phyloP scores from a whole-genome alignment of 345 rosid species.

The Garcia nutans region DNA sequence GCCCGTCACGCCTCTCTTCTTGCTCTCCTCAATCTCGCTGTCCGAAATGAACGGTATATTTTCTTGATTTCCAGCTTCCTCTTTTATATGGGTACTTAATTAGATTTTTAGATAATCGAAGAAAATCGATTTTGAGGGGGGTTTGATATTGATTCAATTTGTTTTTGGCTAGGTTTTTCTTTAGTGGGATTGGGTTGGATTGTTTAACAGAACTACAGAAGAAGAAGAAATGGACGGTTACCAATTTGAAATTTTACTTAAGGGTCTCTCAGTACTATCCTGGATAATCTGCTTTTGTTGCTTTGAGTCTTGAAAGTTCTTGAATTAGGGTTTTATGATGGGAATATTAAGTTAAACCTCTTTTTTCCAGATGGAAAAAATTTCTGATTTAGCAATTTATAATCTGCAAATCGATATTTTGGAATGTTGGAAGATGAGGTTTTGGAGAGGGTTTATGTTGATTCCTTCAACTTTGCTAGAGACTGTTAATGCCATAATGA shows the following conservation, averaged over 20 bases:
- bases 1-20: slow-evolving; percentile 73
- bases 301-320: neutral
- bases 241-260: neutral
- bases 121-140: neutral
- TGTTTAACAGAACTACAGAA: neutral
- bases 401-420: neutral
- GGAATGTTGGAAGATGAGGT: neutral
- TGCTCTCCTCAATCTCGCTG: slow-evolving; percentile 79
- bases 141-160: neutral
- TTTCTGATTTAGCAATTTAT: neutral
- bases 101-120: neutral
- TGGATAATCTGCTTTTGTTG: neutral
- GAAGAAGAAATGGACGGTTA: neutral
- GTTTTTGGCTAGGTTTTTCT: no score
- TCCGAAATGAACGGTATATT: slow-evolving; percentile 53
- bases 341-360: neutral
- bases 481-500: neutral
- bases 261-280: neutral
- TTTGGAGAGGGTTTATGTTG: neutral
- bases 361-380: neutral
- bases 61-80: neutral
- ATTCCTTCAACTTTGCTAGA: neutral
- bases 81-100: neutral
- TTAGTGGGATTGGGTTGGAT: neutral
- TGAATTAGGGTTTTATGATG: neutral